Conservation (phyloP, 2,329 filamentous ascomycete species). For the Colletotrichum endophyticum region DNA sequence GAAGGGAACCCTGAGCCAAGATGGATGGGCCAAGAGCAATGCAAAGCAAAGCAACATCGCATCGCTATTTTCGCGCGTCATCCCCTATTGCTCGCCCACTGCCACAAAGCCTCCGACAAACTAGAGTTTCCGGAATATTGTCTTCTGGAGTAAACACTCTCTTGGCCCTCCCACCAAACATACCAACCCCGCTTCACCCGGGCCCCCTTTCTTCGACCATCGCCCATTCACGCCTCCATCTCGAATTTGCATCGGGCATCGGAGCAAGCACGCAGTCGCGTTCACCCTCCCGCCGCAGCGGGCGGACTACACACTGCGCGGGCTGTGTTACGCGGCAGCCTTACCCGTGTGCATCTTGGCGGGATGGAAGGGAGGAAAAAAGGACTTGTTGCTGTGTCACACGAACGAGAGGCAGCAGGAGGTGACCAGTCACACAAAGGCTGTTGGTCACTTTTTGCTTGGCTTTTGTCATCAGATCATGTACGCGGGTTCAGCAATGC, state of each 20-base stretch:
- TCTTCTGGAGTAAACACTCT: not conserved
- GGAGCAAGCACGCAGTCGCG: not conserved
- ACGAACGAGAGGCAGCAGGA: not conserved
- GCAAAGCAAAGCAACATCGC: not conserved
- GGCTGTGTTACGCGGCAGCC: not conserved
- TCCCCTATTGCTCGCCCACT: not conserved
- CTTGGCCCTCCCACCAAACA: not conserved
- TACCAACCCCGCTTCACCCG: not conserved
- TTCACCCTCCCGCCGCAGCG: not conserved
- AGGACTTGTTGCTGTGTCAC: not conserved
- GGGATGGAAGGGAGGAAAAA: not conserved
- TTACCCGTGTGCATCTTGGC: not conserved
- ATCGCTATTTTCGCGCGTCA: not conserved
- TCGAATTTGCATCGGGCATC: not conserved
- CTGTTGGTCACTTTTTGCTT: not conserved
- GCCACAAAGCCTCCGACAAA: not conserved
- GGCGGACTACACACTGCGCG: not conserved
- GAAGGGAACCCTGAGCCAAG: not conserved
- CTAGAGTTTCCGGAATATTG: not conserved
- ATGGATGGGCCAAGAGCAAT: not conserved
- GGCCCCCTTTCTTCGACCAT: not conserved
- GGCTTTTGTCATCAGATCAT: conserved; percentile 3
- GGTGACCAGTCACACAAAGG: conserved; percentile 1
- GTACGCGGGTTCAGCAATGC: not conserved
- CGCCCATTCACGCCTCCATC: not conserved